Percentiles rank a stretch among this genome's conserved stretches.
phyloP scores from a whole-genome alignment of 768 basidiomycete species.

The Amylocystis lapponica region DNA sequence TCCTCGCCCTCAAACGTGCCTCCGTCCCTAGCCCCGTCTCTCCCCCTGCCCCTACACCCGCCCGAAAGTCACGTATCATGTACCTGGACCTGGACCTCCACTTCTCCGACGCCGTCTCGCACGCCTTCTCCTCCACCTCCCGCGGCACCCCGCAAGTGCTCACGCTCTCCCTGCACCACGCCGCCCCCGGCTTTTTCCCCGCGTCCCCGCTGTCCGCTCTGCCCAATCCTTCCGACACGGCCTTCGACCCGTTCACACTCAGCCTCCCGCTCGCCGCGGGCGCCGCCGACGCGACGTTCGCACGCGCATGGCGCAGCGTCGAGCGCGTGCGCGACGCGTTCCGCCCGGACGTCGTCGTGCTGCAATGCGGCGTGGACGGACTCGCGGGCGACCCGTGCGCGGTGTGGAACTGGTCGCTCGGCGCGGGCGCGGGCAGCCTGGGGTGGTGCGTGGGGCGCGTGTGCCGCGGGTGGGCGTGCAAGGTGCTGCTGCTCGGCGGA shows the following conservation, averaged over 20 bases:
- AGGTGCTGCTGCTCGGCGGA: slow-evolving; percentile 70
- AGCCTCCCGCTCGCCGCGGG: slow-evolving; percentile 76
- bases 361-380: slow-evolving; percentile 87
- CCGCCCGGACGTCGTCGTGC: slow-evolving; percentile 68
- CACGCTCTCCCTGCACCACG: slow-evolving; percentile 82
- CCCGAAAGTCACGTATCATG: slow-evolving; percentile 63
- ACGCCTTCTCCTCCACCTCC: slow-evolving; percentile 52
- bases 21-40: slow-evolving; percentile 2
- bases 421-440: slow-evolving; percentile 45
- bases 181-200: slow-evolving; percentile 83
- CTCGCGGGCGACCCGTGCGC: slow-evolving; percentile 80
- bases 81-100: slow-evolving; percentile 93
- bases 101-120: slow-evolving; percentile 83
- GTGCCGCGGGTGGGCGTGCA: slow-evolving; percentile 49
- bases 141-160: slow-evolving; percentile 28
- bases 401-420: slow-evolving; percentile 67
- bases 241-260: slow-evolving; percentile 63
- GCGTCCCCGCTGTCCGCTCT: slow-evolving; percentile 45
- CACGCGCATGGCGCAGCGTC: slow-evolving; percentile 57
- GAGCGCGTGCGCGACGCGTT: slow-evolving; percentile 57
- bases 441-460: slow-evolving; percentile 60
- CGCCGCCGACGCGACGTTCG: slow-evolving; percentile 58
- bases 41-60: no score
- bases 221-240: slow-evolving; percentile 29
- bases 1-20: slow-evolving; percentile 58